Conservation (phyloP, 2,329 filamentous ascomycete species). For the Nothomitra cinnamomea region DNA sequence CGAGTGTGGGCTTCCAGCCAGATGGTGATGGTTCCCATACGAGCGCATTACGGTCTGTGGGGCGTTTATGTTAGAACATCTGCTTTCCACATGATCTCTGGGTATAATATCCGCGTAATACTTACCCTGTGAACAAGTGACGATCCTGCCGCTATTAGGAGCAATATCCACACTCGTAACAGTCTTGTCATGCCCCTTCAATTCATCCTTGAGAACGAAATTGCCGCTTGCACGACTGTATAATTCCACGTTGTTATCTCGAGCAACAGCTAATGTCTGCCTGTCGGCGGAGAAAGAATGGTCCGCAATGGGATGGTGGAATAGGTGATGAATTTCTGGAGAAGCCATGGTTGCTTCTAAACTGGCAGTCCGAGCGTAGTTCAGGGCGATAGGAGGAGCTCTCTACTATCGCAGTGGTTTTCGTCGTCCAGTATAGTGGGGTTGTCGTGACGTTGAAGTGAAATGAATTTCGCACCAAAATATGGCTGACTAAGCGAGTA, state of each 20-base stretch:
- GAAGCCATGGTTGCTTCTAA: conserved; percentile 47
- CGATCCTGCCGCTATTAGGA: conserved; percentile 75
- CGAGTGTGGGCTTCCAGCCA: conserved; percentile 92
- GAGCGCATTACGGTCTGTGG: conserved; percentile 79
- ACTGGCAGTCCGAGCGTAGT: background rate
- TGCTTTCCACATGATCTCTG: background rate
- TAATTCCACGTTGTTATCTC: conserved; percentile 79
- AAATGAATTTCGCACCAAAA: background rate
- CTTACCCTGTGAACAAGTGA: conserved; percentile 88
- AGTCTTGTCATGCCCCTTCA: conserved; percentile 93
- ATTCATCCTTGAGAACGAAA: conserved; percentile 76
- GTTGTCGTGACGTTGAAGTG: background rate
- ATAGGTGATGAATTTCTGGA: conserved; percentile 89
- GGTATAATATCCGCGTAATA: background rate
- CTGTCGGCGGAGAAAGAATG: conserved; percentile 95
- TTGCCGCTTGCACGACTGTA: conserved; percentile 56
- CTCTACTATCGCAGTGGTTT: conserved; percentile 67
- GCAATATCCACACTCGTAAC: conserved; percentile 96
- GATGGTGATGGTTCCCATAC: conserved; percentile 91
- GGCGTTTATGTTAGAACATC: conserved; percentile 3
- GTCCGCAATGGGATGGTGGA: conserved; percentile 90
- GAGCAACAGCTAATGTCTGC: conserved; percentile 73
- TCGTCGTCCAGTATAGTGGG: background rate
- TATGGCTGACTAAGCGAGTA: background rate
- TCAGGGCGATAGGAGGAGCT: conserved; percentile 70